Base-by-base conservation (phyloP, 345 rosid genomes). In the Noccaea bulbosa region DNA sequence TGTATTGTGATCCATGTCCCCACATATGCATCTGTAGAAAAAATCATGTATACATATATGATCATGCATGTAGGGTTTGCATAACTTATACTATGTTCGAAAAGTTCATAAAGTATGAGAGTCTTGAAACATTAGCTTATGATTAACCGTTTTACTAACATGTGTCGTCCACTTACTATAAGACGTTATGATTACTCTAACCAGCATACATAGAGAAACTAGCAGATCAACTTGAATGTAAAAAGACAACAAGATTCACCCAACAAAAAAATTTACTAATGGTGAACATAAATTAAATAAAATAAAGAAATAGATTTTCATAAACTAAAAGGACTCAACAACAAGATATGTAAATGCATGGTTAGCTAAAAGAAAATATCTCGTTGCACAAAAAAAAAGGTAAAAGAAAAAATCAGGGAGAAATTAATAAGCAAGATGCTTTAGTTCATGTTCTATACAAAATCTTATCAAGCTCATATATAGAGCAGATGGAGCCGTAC, bases 1-100 rank as follows among this genome's bases (percentile, higher is more conserved):
- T 84, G 79, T 90, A 90, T 75, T 90, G 89, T 32, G 93, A 90
- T 75, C 96, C 96, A 76, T 90, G 96, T 52, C 96, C 93, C 96
- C 96, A 90, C 96, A 87, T 87, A 72, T 89, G 96, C 96, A 89
- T 89, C 93, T 89, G 77, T 56, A 16, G 34, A 41, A 1, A 5
- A 60, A 33, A 54, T 27, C 58, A 45, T 41, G 30, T 27, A 48
- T 11, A 16, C 39, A 62, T 72, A 65, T 9, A 48, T 57, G 44
- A 47, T 39, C 44, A 74, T 34, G 12, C 44, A 74, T 34, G 12
- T 44, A 67, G 52, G 46, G 16, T 48, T 50, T 52, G 9, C 60
- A 52, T 51, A 47, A 48, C 46, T 35, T 34, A 66, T 41, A 40
- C 12, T 46, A 62, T 53, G 67, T 61, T 44, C 5, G 8, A 34